Evolutionary conservation across 106 monocot genomes (phyloP).

Genomic region (Platanthera guangdongensis): DNA sequence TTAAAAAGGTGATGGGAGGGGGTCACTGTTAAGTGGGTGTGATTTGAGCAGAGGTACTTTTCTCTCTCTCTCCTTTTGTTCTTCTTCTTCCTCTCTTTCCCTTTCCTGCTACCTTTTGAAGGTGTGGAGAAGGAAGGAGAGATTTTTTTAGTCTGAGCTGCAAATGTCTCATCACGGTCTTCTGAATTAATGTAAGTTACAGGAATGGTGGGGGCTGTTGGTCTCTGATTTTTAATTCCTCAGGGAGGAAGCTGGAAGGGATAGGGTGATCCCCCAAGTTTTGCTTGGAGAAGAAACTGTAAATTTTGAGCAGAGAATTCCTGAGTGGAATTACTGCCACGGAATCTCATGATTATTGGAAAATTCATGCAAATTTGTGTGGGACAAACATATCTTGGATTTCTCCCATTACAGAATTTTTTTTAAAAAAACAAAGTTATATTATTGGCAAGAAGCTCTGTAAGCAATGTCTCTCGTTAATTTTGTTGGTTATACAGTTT

Average conservation of each 20-base stretch:
- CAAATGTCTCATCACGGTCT: conserved; percentile 9
- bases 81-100: neutral
- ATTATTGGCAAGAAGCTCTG: too few relatives aligned
- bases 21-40: conserved; percentile 34
- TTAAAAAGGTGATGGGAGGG: conserved; percentile 1
- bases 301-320: too few relatives aligned
- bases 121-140: conserved; percentile 4
- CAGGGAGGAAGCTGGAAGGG: neutral
- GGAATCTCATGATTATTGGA: too few relatives aligned
- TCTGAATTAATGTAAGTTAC: conserved; percentile 24
- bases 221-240: conserved; percentile 10
- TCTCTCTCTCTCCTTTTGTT: neutral
- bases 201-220: conserved; percentile 24
- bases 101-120: conserved; percentile 6
- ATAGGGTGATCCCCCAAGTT: neutral
- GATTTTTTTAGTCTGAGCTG: conserved; percentile 12
- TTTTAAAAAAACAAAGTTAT: too few relatives aligned
- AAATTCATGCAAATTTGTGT: too few relatives aligned
- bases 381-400: too few relatives aligned
- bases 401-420: too few relatives aligned
- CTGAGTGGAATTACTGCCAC: too few relatives aligned
- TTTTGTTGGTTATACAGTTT: too few relatives aligned
- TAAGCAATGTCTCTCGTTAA: too few relatives aligned
- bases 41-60: conserved; percentile 28
- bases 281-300: too few relatives aligned